Conservation (phyloP, 768 basidiomycete species). For the Hypholoma fasciculare region DNA sequence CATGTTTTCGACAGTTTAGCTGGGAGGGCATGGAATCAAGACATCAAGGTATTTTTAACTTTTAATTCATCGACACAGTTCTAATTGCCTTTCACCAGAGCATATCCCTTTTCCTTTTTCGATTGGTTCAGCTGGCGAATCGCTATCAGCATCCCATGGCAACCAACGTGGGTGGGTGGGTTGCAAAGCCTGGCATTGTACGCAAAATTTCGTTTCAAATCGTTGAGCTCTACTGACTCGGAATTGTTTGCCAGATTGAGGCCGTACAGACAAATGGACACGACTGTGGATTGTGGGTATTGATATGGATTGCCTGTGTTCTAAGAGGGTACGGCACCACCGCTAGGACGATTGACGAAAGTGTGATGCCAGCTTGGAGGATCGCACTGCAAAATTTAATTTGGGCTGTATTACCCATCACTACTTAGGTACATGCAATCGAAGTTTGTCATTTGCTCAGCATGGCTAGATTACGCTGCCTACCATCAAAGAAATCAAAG, state of each 20-base stretch:
- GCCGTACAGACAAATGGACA: constrained; percentile 5
- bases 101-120: background rate
- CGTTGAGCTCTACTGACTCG: background rate
- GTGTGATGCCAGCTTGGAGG: background rate
- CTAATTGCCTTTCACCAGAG: background rate
- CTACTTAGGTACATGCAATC: no score
- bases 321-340: background rate
- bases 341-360: background rate
- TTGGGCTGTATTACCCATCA: background rate
- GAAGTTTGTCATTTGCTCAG: no score
- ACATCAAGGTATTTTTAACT: constrained; percentile 5
- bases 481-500: no score
- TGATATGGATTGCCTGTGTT: constrained; percentile 1
- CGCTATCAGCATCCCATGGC: background rate
- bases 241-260: background rate
- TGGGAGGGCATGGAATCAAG: constrained; percentile 2
- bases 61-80: background rate
- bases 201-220: background rate
- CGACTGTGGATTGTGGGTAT: constrained; percentile 7
- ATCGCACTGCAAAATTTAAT: no score
- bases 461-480: no score
- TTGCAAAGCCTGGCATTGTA: background rate
- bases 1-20: constrained; percentile 33
- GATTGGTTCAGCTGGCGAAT: background rate
- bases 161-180: background rate